Evolutionary conservation across 108 stramenopile genomes (phyloP).

Genomic region (Schizochytrium sp.): DNA sequence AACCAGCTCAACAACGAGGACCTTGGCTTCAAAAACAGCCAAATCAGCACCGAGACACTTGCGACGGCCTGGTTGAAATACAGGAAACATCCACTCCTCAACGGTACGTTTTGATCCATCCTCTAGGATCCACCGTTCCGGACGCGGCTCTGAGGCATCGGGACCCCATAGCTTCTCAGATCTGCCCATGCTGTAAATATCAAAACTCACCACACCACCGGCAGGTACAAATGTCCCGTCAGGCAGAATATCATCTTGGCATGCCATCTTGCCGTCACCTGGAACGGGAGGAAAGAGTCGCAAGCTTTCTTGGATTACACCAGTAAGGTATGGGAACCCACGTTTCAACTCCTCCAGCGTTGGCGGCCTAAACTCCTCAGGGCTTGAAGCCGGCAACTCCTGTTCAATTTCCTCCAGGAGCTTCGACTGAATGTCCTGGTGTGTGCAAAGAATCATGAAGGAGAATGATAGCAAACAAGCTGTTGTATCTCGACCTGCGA

Average conservation of each 20-base stretch:
- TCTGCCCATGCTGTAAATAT: slow-evolving; percentile 69
- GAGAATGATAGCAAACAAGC: slow-evolving; percentile 75
- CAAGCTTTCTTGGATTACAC: slow-evolving; percentile 71
- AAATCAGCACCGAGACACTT: slow-evolving; percentile 69
- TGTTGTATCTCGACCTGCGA: slow-evolving; percentile 81
- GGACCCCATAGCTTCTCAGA: slow-evolving; percentile 70
- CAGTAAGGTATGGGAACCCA: slow-evolving; percentile 68
- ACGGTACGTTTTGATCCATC: slow-evolving; percentile 63
- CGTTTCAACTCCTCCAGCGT: slow-evolving; percentile 39
- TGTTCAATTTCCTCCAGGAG: slow-evolving; percentile 68
- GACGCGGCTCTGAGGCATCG: slow-evolving; percentile 69
- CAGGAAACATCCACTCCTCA: slow-evolving; percentile 61
- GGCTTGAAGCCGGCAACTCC: slow-evolving; percentile 28
- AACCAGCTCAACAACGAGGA: slow-evolving; percentile 27
- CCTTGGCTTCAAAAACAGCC: slow-evolving; percentile 71
- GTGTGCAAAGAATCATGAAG: slow-evolving; percentile 68
- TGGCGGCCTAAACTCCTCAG: neutral
- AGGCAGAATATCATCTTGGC: slow-evolving; percentile 72
- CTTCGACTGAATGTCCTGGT: slow-evolving; percentile 67
- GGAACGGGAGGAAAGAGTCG: slow-evolving; percentile 77
- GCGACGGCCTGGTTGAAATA: slow-evolving; percentile 72
- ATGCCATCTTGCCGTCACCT: slow-evolving; percentile 67
- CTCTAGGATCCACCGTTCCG: slow-evolving; percentile 70
- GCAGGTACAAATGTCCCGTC: slow-evolving; percentile 73
- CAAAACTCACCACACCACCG: slow-evolving; percentile 66